Base-by-base conservation (phyloP, 202 grass and related monocot species). In the Zoysia matrella region DNA sequence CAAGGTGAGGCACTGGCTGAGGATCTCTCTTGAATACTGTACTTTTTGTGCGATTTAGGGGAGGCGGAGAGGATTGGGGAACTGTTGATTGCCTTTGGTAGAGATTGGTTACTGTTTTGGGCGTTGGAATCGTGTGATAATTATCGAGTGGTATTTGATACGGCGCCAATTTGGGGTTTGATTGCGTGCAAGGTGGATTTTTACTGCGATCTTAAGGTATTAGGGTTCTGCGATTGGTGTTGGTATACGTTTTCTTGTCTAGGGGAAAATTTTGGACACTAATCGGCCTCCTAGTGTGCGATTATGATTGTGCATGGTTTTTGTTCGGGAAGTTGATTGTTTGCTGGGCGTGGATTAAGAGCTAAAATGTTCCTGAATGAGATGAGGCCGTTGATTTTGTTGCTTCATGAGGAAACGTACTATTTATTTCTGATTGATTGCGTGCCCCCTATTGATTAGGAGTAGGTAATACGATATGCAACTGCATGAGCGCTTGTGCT, bases 1-100 rank as follows among this genome's bases (percentile, higher is more conserved):
- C 43, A 90, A 90, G 84, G 88, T 90, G 83, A 86, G 75, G 2
- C 13, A 4, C 30, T n/a, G 65, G 5, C 0, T 42, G 9, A 30
- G 11, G 57, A 3, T 49, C 1, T 58, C 56, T 58, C 56, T 18
- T 8, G 1, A 52, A 6, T 48, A 30, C 42, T 5, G 30, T 16
- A 11, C 42, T 16, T 77, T 64, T 36, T 15, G 45, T 51, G 43
- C 5, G 72, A 15, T 71, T 57, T 2, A 16, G 52, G 30, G 42
- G 65, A 2, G 2, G 58, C 60, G 22, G 8, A 6, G 54, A 46
- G 52, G 65, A 2, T 9, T 6, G 71, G 47, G 39, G 60, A 52
- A 36, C 4, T 4, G 47, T 14, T 14, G 3, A 49, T 41, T 39
- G 18, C 3, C 54, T 10, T 12, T 42, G 51, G 18, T 56, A 4